Base-by-base conservation (phyloP, 352 stramenopile species). In the Phytophthora palmivora region DNA sequence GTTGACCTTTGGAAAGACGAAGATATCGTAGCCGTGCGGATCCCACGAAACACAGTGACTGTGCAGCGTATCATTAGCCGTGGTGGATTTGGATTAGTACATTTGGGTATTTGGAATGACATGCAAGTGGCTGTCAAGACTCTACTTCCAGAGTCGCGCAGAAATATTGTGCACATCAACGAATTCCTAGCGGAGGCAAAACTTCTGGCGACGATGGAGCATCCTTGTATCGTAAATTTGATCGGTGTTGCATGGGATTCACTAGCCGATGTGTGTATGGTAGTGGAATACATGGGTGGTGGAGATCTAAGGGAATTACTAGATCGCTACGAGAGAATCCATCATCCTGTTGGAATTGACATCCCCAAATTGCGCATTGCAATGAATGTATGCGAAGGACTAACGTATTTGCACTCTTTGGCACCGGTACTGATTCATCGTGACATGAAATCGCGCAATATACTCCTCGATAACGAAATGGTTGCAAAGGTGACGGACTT, bases 401-500 rank as follows among this genome's bases (percentile, higher is more conserved):
- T 65, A 0, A 64, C 48, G 11, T 70, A 70, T 50, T 7, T 70
- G 24, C 46, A 70, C 43, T 70, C 61, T 0, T 46, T 70, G 6
- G 6, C 19, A 0, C 53, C 54, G 7, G 24, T 19, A 28, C 32
- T 71, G 16, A 21, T 74, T 24, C 79, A 89, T 51, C 76, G n/a
- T n/a, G n/a, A n/a, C n/a, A n/a, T n/a, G n/a, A n/a, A n/a, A n/a
- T n/a, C n/a, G n/a, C n/a, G n/a, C 21, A 87, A 89, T 54, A 73
- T 87, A 22, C 62, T 87, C 26, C 51, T 89, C 14, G 69, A 57
- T 10, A 11, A 16, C 11, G 58, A 26, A 8, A 46, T 78, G 12
- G 46, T 80, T 11, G 74, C 71, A 2, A 87, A 87, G 22, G 24
- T 87, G 44, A 81, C 72, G 9, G 77, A 84, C 55, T 87, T 84